A percentile compares a stretch with the other conserved stretches of the same genome.
Conservation (phyloP, 805 yeast genomes). For the Lachancea meyersii region DNA sequence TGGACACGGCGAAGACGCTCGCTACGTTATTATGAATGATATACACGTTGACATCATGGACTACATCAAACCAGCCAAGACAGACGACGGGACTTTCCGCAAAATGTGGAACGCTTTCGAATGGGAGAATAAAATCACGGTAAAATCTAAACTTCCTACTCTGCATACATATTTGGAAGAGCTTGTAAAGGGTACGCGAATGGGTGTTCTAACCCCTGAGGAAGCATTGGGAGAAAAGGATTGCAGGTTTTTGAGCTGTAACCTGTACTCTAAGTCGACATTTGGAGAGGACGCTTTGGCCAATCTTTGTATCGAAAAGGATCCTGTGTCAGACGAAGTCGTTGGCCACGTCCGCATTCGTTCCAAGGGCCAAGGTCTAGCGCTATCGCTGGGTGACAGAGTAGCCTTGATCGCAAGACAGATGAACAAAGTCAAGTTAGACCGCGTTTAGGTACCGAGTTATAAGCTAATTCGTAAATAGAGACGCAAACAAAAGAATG, state of each 20-base stretch:
- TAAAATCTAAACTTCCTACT: conserved; percentile 59
- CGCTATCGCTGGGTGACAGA: conserved; percentile 88
- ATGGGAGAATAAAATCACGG: conserved; percentile 97
- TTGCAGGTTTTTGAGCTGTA: conserved; percentile 75
- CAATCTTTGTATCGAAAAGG: conserved; percentile 85
- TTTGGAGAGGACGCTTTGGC: conserved; percentile 98
- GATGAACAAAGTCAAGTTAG: conserved; percentile 35
- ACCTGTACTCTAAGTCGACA: conserved; percentile 82
- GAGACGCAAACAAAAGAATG: neutral
- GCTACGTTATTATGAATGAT: conserved; percentile 87
- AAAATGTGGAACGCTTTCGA: conserved; percentile 99
- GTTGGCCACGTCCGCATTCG: conserved; percentile 94
- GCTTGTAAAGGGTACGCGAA: conserved; percentile 71
- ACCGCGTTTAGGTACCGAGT: conserved; percentile 24
- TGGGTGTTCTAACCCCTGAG: conserved; percentile 89
- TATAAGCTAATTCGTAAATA: neutral
- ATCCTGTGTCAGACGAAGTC: conserved; percentile 57
- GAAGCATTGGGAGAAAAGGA: conserved; percentile 87
- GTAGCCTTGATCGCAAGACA: conserved; percentile 77
- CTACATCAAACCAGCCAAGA: conserved; percentile 90
- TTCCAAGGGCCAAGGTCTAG: conserved; percentile 96
- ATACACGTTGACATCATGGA: conserved; percentile 96
- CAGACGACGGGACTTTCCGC: conserved; percentile 85
- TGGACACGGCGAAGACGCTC: conserved; percentile 81
- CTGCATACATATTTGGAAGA: conserved; percentile 74